phyloP scores from a whole-genome alignment of 1,284 basidiomycete genomes.

The Ceratobasidium sp. region DNA sequence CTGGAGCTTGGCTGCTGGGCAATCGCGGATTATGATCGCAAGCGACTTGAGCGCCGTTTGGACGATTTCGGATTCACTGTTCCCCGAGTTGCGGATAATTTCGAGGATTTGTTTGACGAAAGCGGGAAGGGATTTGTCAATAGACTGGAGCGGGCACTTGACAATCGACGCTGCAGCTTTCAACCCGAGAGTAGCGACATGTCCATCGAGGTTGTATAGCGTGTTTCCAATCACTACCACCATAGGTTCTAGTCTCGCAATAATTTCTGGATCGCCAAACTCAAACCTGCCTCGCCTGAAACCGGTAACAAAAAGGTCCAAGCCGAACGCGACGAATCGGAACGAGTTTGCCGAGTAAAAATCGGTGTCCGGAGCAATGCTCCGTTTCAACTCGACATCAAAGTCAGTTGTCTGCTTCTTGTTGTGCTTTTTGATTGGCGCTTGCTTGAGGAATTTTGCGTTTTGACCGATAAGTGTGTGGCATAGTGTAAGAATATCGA shows the following conservation, averaged over 20 bases:
- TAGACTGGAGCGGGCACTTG: slow-evolving; percentile 85
- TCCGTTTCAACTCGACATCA: slow-evolving; percentile 84
- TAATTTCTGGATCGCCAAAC: slow-evolving; percentile 78
- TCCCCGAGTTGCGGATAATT: slow-evolving; percentile 88
- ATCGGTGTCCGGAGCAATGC: slow-evolving; percentile 69
- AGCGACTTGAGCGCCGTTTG: slow-evolving; percentile 92
- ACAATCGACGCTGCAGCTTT: slow-evolving; percentile 87
- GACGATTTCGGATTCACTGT: slow-evolving; percentile 89
- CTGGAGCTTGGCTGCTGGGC: slow-evolving; percentile 82
- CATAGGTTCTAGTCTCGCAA: slow-evolving; percentile 88
- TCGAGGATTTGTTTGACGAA: slow-evolving; percentile 89
- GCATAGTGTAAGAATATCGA: slow-evolving; percentile 85
- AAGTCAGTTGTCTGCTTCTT: slow-evolving; percentile 68
- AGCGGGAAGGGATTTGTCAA: slow-evolving; percentile 85
- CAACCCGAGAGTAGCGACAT: slow-evolving; percentile 85
- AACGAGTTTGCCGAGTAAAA: slow-evolving; percentile 89
- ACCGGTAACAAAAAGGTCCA: slow-evolving; percentile 93
- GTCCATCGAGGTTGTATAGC: slow-evolving; percentile 86
- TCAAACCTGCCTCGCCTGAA: slow-evolving; percentile 90
- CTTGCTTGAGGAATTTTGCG: slow-evolving; percentile 81
- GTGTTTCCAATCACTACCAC: slow-evolving; percentile 92
- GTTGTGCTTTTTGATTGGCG: slow-evolving; percentile 59
- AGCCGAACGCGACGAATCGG: slow-evolving; percentile 91
- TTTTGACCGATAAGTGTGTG: slow-evolving; percentile 94
- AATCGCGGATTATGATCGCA: slow-evolving; percentile 88